phyloP scores from a whole-genome alignment of 148 eudicot genomes.

The Rhododendron henanense region DNA sequence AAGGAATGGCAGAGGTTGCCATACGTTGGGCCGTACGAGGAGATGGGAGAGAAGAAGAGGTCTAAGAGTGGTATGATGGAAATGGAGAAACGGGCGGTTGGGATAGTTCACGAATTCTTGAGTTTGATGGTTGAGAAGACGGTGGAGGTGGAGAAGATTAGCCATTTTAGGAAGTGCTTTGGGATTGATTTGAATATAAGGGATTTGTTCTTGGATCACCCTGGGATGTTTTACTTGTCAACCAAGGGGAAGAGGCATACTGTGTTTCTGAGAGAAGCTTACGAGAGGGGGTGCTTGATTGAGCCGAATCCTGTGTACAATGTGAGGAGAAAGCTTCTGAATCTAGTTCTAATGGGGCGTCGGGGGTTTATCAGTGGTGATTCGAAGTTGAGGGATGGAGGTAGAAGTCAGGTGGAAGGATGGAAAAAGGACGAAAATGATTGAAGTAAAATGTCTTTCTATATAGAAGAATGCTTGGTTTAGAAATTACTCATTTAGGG shows the following conservation, averaged over 20 bases:
- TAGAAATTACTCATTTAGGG: neutral
- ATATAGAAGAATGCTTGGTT: neutral
- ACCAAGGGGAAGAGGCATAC: conserved; percentile 85
- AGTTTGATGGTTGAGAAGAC: conserved; percentile 91
- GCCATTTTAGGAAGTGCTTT: conserved; percentile 88
- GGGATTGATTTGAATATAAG: conserved; percentile 85
- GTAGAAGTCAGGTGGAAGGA: conserved; percentile 9
- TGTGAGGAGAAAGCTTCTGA: conserved; percentile 78
- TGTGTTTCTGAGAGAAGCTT: conserved; percentile 85
- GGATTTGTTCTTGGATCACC: conserved; percentile 93
- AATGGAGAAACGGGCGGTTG: conserved; percentile 84
- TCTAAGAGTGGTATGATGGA: conserved; percentile 46
- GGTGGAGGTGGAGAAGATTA: conserved; percentile 96
- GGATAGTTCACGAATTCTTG: conserved; percentile 87
- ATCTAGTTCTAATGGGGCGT: conserved; percentile 66
- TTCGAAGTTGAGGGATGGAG: conserved; percentile 23
- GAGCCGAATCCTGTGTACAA: conserved; percentile 69
- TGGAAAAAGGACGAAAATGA: conserved; percentile 15
- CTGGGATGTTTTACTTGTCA: conserved; percentile 92
- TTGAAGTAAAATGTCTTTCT: neutral
- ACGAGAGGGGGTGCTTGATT: conserved; percentile 78
- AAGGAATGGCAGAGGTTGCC: conserved; percentile 79
- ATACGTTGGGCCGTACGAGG: conserved; percentile 75
- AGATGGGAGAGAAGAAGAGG: conserved; percentile 41
- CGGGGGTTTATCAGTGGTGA: conserved; percentile 42